Base-by-base conservation (phyloP, 2,329 filamentous ascomycete genomes). In the Tolypocladium nubicola region DNA sequence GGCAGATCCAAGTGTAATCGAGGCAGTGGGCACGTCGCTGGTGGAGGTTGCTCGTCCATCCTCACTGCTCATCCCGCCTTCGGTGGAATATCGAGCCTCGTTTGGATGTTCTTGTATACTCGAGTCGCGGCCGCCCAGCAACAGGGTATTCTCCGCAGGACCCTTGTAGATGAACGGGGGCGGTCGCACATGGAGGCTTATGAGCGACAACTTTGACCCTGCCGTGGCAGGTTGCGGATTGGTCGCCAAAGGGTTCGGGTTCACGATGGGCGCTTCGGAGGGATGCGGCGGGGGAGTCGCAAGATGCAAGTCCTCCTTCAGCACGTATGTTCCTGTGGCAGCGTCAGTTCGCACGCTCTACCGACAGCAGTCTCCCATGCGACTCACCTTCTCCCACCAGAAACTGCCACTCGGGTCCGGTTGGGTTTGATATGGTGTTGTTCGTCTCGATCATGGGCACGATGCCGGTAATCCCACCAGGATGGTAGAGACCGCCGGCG, bases 211-310 rank as follows among this genome's bases (percentile, higher is more conserved):
- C 69, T 88, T 94, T 40, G 92, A 93, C 57, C 94, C 94, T 6
- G 84, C 80, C 1, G 87, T 91, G 3, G 90, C 90, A n/a, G 92
- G 89, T 56, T 87, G 85, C 6, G 91, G 87, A 21, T 82, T 88
- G 7, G 93, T 97, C 43, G 90, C 87, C 47, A 99, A 83, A 33
- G 94, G 94, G 68, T 97, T 99, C 50, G 89, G 88, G 68, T 95
- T 97, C 58, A 88, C 75, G 45, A 92, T 76, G 26, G 91, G 92
- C 14, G 90, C 86, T 77, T 99, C 94, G 60, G 92, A 96, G 26
- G 94, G 94, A 73, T 99, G 94, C 16, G 92, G 92, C 61, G 93
- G 93, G 57, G 94, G 94, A 39, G 92, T 97, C 50, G 94, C 93
- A 58, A 99, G 86, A 64, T 91, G 88, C 35, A 99, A 77, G 70